A percentile compares a stretch with the other conserved stretches of the same genome.
phyloP scores from a whole-genome alignment of 805 yeast genomes.

The Monosporozyma solicola region DNA sequence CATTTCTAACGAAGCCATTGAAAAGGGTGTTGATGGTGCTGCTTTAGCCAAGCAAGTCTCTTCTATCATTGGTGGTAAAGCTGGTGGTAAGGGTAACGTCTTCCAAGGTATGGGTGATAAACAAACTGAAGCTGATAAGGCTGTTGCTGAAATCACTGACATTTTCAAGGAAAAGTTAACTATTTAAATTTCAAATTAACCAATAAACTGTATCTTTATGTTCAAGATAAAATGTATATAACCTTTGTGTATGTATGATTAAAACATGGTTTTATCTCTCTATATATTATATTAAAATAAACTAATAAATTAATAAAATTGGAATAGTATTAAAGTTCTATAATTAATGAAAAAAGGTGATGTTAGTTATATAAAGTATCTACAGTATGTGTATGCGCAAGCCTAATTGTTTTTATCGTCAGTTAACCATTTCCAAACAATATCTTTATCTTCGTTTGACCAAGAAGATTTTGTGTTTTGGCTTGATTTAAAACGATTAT shows the following conservation, averaged over 20 bases:
- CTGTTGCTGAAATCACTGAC: constrained; percentile 60
- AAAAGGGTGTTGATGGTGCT: constrained; percentile 63
- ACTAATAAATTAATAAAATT: neutral
- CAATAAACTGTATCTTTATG: neutral
- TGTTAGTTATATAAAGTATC: neutral
- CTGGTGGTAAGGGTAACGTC: constrained; percentile 96
- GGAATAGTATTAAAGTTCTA: neutral
- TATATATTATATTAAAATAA: too few species aligned
- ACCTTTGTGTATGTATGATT: neutral
- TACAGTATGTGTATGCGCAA: neutral
- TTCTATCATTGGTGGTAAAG: constrained; percentile 81
- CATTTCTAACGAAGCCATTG: constrained; percentile 61
- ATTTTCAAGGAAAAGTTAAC: constrained; percentile 50
- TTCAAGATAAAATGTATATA: neutral
- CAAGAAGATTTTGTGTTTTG: constrained; percentile 5
- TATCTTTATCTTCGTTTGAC: constrained; percentile 33
- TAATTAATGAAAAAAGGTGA: neutral
- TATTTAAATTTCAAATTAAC: constrained; percentile 6
- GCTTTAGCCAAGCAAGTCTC: constrained; percentile 68
- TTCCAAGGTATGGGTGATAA: constrained; percentile 97
- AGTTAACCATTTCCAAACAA: constrained; percentile 49
- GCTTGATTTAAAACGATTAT: neutral
- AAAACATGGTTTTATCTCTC: neutral
- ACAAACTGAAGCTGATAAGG: constrained; percentile 56
- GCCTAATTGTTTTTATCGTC: constrained; percentile 31